Conservation (phyloP, 805 yeast genomes). For the Candida suzukii region DNA sequence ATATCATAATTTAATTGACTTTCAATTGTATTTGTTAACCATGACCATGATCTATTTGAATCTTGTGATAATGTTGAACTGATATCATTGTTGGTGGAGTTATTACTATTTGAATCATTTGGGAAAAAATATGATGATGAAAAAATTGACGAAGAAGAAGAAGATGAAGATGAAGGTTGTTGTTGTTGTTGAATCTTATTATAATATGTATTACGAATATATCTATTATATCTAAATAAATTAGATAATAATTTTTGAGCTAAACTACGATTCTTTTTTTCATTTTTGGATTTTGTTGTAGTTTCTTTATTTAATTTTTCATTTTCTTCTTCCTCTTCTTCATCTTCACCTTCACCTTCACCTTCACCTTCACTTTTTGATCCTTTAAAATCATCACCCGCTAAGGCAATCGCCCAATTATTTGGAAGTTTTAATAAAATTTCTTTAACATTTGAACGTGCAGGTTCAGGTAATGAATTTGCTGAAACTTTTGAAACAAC, state of each 20-base stretch:
- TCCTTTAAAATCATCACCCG: constrained; percentile 19
- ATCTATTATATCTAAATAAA: constrained; percentile 19
- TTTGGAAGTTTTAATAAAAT: constrained; percentile 70
- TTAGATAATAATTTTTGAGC: constrained; percentile 22
- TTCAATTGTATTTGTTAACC: constrained; percentile 22
- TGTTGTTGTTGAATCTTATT: constrained; percentile 1
- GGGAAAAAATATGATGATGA: background rate
- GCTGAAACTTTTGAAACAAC: constrained; percentile 84
- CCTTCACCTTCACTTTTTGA: constrained; percentile 6
- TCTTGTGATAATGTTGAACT: too few relatives aligned
- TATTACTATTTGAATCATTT: background rate
- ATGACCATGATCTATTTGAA: constrained; percentile 5
- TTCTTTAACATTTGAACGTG: constrained; percentile 73
- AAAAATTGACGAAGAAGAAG: background rate
- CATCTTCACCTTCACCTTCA: constrained; percentile 5
- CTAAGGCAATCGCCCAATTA: constrained; percentile 45
- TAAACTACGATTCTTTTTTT: background rate
- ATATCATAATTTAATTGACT: constrained; percentile 24
- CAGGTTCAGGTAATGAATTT: constrained; percentile 66
- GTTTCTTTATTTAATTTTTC: constrained; percentile 17
- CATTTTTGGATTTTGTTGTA: background rate
- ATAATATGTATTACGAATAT: constrained; percentile 1
- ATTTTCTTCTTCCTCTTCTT: constrained; percentile 18
- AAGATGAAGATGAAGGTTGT: background rate
- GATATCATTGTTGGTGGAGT: background rate